These are phyloP conservation scores for Kalaharituber pfeilii DNA, from an alignment of 2,329 filamentous ascomycete genomes.

Conservation along the genomic window DNA sequence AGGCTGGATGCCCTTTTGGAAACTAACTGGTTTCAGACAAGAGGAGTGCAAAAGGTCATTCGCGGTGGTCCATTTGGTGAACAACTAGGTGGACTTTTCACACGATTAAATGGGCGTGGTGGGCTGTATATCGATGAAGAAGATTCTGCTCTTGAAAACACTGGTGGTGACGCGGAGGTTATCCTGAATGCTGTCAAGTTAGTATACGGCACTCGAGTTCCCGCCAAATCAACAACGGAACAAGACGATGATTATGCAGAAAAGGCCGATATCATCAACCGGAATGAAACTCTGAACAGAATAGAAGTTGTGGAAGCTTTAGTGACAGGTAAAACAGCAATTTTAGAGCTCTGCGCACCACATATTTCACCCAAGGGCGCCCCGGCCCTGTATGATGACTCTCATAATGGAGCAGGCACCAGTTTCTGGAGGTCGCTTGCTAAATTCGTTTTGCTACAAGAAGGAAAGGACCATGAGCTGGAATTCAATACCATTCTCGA, in stretches of 20 bases:
- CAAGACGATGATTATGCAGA: constrained; percentile 23
- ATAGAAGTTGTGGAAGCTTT: constrained; percentile 61
- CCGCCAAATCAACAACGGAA: constrained; percentile 27
- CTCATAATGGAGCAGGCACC: neutral
- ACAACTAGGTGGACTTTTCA: constrained; percentile 20
- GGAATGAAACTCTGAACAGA: constrained; percentile 48
- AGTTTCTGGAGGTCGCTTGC: constrained; percentile 13
- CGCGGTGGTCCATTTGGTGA: constrained; percentile 27
- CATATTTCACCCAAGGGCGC: neutral
- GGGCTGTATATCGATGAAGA: constrained; percentile 17
- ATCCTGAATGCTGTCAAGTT: constrained; percentile 22
- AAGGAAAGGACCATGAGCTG: constrained; percentile 27
- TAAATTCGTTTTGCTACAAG: constrained; percentile 8
- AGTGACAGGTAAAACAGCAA: constrained; percentile 42
- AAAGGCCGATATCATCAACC: constrained; percentile 35
- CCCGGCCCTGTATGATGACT: neutral
- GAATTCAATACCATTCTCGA: constrained; percentile 48
- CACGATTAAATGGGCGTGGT: constrained; percentile 19
- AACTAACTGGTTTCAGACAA: constrained; percentile 58
- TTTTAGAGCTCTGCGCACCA: neutral
- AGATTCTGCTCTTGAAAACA: constrained; percentile 16
- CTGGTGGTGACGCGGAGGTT: constrained; percentile 18
- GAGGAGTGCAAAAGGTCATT: constrained; percentile 33
- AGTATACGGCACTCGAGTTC: constrained; percentile 30
- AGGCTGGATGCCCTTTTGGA: constrained; percentile 64